Base-by-base conservation (phyloP, 148 eudicot species). In the Cornus florida region DNA sequence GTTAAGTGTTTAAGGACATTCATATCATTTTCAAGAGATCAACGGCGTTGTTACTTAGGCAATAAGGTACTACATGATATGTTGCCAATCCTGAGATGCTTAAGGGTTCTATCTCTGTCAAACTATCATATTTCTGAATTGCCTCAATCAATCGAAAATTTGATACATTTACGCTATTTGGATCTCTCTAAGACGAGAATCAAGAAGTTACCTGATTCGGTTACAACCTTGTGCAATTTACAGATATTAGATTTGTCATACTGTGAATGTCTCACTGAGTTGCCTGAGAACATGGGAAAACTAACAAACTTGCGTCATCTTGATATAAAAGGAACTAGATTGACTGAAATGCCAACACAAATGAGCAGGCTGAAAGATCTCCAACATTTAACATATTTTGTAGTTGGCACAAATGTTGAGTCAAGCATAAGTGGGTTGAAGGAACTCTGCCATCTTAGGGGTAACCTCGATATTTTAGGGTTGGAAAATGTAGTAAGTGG, bases 1-100 rank as follows among this genome's bases (percentile, higher is more conserved):
- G 38, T 22, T 19, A 56, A 69, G 48, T 53, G 7, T n/a, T 16
- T 77, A 24, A 68, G 84, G 39, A 72, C 84, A 53, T 77, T 82
- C 66, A 16, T 82, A 57, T 64, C 80, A 10, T 2, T 22, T 20
- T 64, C 59, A 3, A 17, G 6, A 5, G 70, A 74, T 46, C 28
- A 32, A 13, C 4, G 41, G 19, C 14, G 19, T 41, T 69, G 22
- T 67, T 81, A 35, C 65, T 43, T 43, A 9, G 48, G 48, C 48
- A 38, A 5, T 9, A 10, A 23, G 12, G 43, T 23, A 1, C 16
- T 70, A 8, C 48, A 43, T 43, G 46, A 69, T 13, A 7, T 69
- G 10, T 71, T 67, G 9, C 6, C 72, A 23, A 16, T 1, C 20
- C 0, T 2, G 41, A 4, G 60, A 7, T 23, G 69, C 60, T 70